A percentile compares a stretch with the other conserved stretches of the same genome.
Conservation (phyloP, 169 alveolate species). For the Cryptosporidium andersoni region DNA sequence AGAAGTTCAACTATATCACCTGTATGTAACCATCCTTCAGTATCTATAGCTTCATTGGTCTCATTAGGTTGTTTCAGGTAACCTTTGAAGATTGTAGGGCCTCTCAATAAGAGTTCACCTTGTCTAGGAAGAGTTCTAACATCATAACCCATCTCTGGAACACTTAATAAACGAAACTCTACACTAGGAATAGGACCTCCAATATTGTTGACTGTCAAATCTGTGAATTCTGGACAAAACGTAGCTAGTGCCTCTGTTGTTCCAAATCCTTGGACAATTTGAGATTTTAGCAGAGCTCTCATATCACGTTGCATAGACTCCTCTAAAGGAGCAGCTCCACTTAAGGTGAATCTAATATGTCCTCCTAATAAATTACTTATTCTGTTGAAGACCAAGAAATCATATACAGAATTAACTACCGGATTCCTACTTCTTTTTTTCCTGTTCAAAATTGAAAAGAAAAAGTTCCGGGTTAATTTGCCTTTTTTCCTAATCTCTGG, state of each 20-base stretch:
- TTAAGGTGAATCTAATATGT: slow-evolving; percentile 81
- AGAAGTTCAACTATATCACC: slow-evolving; percentile 90
- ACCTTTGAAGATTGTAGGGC: slow-evolving; percentile 85
- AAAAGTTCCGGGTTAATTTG: slow-evolving; percentile 34
- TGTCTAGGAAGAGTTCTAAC: slow-evolving; percentile 84
- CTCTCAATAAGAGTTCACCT: slow-evolving; percentile 92
- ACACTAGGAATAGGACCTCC: slow-evolving; percentile 88
- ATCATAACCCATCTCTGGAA: slow-evolving; percentile 91
- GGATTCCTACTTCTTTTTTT: slow-evolving; percentile 33
- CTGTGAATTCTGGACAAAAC: slow-evolving; percentile 79
- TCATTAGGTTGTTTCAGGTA: slow-evolving; percentile 85
- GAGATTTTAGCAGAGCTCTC: slow-evolving; percentile 85
- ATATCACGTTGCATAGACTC: slow-evolving; percentile 84
- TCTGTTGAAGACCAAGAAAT: slow-evolving; percentile 78
- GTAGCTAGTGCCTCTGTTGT: slow-evolving; percentile 93
- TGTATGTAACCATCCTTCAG: slow-evolving; percentile 91
- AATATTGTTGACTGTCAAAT: slow-evolving; percentile 80
- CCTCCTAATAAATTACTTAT: slow-evolving; percentile 90
- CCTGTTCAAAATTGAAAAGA: slow-evolving; percentile 32
- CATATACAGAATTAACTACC: slow-evolving; percentile 45
- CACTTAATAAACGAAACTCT: slow-evolving; percentile 86
- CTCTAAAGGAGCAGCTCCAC: slow-evolving; percentile 91
- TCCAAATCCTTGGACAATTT: slow-evolving; percentile 92
- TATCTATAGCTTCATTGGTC: slow-evolving; percentile 86
- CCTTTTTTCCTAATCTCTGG: slow-evolving; percentile 71